phyloP scores from a whole-genome alignment of 306 rosid species.

The Cicer arietinum region DNA sequence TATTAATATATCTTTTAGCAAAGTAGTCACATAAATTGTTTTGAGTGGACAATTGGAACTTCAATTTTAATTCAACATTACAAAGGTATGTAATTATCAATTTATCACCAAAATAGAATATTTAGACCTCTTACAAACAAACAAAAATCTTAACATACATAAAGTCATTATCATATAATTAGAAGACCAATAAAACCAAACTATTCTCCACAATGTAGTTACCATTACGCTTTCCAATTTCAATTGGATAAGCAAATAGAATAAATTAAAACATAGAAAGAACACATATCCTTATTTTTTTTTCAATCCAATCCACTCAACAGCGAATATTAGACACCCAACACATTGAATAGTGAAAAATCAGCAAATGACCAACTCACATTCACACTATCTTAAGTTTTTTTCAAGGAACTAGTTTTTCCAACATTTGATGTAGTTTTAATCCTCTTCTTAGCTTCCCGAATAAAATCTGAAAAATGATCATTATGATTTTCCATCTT shows the following conservation, averaged over 20 bases:
- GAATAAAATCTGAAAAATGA: constrained; percentile 56
- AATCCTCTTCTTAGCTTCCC: constrained; percentile 46
- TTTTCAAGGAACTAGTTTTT: constrained; percentile 47
- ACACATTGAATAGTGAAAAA: constrained; percentile 6
- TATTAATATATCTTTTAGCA: no score
- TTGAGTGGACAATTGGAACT: no score
- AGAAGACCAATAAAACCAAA: background rate
- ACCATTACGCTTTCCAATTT: background rate
- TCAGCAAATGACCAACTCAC: background rate
- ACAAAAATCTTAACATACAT: background rate
- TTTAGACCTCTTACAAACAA: no score
- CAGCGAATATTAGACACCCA: constrained; percentile 17
- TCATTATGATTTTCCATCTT: constrained; percentile 47
- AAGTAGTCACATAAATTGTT: no score
- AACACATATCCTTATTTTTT: constrained; percentile 32
- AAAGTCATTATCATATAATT: constrained; percentile 7
- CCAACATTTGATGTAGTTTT: constrained; percentile 49
- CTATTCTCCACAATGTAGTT: constrained; percentile 2
- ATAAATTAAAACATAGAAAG: background rate
- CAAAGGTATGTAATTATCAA: no score
- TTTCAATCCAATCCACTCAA: constrained; percentile 21
- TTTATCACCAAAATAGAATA: no score
- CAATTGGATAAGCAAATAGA: constrained; percentile 1
- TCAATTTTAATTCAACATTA: no score
- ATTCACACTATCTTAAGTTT: constrained; percentile 35